Conservation (phyloP, 805 yeast genomes). For the Yarrowia osloensis region DNA sequence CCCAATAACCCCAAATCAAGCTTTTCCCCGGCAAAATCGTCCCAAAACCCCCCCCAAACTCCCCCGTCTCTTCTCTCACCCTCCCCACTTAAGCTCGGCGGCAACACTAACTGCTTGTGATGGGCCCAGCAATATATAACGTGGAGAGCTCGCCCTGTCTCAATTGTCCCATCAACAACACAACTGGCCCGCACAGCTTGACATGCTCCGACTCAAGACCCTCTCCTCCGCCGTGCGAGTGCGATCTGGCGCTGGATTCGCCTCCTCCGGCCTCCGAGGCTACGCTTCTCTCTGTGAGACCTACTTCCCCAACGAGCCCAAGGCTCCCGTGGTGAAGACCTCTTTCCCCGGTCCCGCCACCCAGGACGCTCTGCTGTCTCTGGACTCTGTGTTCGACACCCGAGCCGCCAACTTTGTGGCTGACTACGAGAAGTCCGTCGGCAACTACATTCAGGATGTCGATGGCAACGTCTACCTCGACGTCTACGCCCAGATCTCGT, state of each 20-base stretch:
- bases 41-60: not conserved
- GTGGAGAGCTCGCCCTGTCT: not conserved
- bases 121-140: slow-evolving; percentile 12
- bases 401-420: slow-evolving; percentile 74
- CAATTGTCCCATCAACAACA: not conserved
- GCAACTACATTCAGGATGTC: slow-evolving; percentile 78
- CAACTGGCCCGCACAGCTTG: no score
- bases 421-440: slow-evolving; percentile 71
- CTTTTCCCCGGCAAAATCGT: not conserved
- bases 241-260: not conserved
- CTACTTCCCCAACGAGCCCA: slow-evolving; percentile 77
- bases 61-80: not conserved
- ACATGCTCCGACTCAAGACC: slow-evolving; percentile 27
- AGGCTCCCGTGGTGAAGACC: slow-evolving; percentile 63
- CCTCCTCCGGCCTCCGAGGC: slow-evolving; percentile 10
- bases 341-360: slow-evolving; percentile 79
- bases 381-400: slow-evolving; percentile 66
- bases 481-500: slow-evolving; percentile 80
- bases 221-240: slow-evolving; percentile 24
- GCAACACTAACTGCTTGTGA: slow-evolving; percentile 16
- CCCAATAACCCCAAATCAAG: not conserved
- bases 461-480: slow-evolving; percentile 78
- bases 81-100: slow-evolving; percentile 22
- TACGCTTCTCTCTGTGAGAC: slow-evolving; percentile 37
- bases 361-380: slow-evolving; percentile 51